These are phyloP conservation scores for Blastocystis sp. DNA, from an alignment of 352 stramenopile species.

Conservation along the genomic window DNA sequence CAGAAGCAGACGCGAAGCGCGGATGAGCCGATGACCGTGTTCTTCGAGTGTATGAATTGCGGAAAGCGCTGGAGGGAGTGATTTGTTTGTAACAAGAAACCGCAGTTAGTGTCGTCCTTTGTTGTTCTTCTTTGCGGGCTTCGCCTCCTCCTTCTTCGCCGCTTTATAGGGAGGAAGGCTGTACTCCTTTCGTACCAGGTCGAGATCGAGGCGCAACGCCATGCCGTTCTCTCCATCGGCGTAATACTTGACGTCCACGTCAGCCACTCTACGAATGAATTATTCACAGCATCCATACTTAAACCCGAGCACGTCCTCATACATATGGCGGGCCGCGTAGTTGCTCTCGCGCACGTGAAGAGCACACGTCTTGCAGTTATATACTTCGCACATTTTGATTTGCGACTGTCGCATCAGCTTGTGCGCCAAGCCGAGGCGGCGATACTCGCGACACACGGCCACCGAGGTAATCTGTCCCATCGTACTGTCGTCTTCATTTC, in stretches of 20 bases:
- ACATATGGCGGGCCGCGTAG: constrained; percentile 95
- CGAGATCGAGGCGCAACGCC: constrained; percentile 90
- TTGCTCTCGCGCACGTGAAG: constrained; percentile 98
- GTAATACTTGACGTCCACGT: constrained; percentile 99
- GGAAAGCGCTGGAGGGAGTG: constrained; percentile 88
- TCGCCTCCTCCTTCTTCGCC: not conserved
- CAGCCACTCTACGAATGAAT: constrained; percentile 75
- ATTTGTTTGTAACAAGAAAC: not conserved
- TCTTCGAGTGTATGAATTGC: constrained; percentile 93
- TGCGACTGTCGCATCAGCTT: constrained; percentile 92
- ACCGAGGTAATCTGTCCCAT: constrained; percentile 97
- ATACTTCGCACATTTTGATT: constrained; percentile 91
- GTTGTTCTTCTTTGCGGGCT: constrained; percentile 11
- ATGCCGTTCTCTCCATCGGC: constrained; percentile 99
- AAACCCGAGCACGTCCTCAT: constrained; percentile 95
- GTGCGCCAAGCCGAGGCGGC: constrained; percentile 94
- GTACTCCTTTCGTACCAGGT: constrained; percentile 43
- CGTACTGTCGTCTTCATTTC: constrained; percentile 77
- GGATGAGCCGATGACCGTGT: constrained; percentile 96
- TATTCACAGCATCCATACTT: constrained; percentile 79
- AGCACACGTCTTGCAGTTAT: constrained; percentile 96
- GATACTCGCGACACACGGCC: constrained; percentile 92
- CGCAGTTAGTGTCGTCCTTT: not conserved
- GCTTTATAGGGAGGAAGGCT: constrained; percentile 53
- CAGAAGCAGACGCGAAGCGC: constrained; percentile 95